Evolutionary conservation across 1,284 basidiomycete genomes (phyloP), one percentile per base, ranked within the genome.

Genomic region (Trametes polyzona): DNA sequence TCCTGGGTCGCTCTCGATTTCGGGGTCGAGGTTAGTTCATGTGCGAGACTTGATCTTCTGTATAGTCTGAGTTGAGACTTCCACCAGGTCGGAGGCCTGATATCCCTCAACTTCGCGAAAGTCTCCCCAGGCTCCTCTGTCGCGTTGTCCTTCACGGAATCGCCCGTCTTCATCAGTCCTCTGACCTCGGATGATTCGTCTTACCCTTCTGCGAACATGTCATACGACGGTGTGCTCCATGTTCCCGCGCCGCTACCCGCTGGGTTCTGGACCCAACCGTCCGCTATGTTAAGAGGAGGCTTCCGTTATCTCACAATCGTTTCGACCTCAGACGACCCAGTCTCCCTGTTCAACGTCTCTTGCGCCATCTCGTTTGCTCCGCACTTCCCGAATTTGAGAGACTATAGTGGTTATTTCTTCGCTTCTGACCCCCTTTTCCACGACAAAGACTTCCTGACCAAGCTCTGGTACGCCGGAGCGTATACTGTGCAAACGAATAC

Each of bases 401-500:
- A 78, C 19, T 85, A 85, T 64, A 68, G 76, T 4, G 83, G 83
- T 0, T 85, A 84, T 67, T 86, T 86, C 68, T 81, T 73, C 55
- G 76, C 83, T 1, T 59, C 65, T 8, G 81, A 84, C 59, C 76
- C 76, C 0, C 71, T 59, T 0, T 81, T 74, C 44, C 67, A 76
- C n/a, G 83, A 84, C 63, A 51, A 63, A 26, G 73, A 83, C 57
- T 83, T 83, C 58, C 65, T 83, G 64, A 84, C 79, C 0, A 84
- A 83, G 81, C 75, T 84, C 4, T 86, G 83, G 83, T 85, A 84
- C 64, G 75, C 83, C 0, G 83, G 83, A 7, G 83, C 83, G 6
- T 86, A 84, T 63, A 86, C 83, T 0, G 81, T 86, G 9, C 83
- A 86, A 64, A 84, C 83, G 0, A 83, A 83, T 58, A 81, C 79